Evolutionary conservation across 2,329 filamentous ascomycete species (phyloP).

Genomic region (Trichoderma guizhouense): DNA sequence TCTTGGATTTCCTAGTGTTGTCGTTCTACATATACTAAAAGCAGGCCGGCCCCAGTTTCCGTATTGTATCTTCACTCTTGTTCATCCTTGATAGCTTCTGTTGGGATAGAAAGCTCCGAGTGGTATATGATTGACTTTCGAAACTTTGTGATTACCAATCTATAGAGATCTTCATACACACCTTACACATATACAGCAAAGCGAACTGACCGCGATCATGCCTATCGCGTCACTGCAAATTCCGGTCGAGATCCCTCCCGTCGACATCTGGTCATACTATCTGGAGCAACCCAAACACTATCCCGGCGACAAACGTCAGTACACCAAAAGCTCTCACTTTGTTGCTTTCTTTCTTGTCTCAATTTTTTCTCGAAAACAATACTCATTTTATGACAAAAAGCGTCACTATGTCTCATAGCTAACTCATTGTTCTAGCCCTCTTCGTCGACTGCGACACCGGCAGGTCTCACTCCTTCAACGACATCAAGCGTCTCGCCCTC

Average conservation of each 20-base stretch:
- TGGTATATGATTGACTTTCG: not conserved
- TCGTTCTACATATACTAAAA: not conserved
- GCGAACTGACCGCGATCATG: slow-evolving; percentile 48
- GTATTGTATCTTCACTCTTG: not conserved
- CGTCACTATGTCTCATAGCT: not conserved
- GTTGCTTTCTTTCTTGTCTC: not conserved
- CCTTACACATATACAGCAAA: not conserved
- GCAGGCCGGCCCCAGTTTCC: not conserved
- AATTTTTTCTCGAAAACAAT: not conserved
- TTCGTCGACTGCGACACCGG: slow-evolving; percentile 72
- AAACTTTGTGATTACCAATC: not conserved
- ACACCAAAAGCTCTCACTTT: not conserved
- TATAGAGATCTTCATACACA: not conserved
- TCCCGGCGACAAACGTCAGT: slow-evolving; percentile 68
- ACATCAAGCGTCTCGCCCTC: slow-evolving; percentile 62
- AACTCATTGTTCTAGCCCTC: slow-evolving; percentile 54
- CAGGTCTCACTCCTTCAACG: slow-evolving; percentile 64
- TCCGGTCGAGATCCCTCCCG: slow-evolving; percentile 64
- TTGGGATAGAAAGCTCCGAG: not conserved
- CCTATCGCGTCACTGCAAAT: slow-evolving; percentile 66
- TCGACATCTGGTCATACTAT: slow-evolving; percentile 75
- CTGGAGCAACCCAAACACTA: slow-evolving; percentile 69
- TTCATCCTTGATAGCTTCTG: not conserved
- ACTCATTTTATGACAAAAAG: not conserved
- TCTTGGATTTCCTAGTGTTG: not conserved